These are phyloP conservation scores for Ophiocordyceps australis DNA, from an alignment of 2,329 filamentous ascomycete genomes.

Conservation along the genomic window DNA sequence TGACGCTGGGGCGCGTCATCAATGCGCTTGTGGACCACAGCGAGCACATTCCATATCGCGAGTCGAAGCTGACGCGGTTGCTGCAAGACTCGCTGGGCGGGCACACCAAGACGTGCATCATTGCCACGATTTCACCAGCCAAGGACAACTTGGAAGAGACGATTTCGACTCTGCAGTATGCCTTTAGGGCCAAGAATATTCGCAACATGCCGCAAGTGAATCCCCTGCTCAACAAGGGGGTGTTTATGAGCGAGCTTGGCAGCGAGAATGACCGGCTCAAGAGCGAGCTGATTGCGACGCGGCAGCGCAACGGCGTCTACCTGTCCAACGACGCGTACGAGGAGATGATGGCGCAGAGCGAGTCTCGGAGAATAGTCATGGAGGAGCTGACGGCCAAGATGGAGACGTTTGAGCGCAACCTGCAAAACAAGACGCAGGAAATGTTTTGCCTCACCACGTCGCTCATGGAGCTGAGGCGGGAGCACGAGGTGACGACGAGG, in stretches of 20 bases:
- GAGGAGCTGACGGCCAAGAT: conserved; percentile 89
- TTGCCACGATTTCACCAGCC: conserved; percentile 86
- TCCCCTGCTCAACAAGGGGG: conserved; percentile 82
- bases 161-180: conserved; percentile 94
- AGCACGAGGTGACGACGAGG: conserved; percentile 60
- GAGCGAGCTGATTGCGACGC: conserved; percentile 78
- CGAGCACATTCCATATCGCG: conserved; percentile 76
- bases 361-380: conserved; percentile 75
- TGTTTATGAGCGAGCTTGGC: conserved; percentile 75
- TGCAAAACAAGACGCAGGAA: conserved; percentile 88
- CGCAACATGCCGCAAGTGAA: conserved; percentile 95
- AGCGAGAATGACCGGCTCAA: conserved; percentile 88
- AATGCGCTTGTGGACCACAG: conserved; percentile 87
- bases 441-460: conserved; percentile 71
- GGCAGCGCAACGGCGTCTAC: conserved; percentile 90
- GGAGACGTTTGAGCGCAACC: conserved; percentile 75
- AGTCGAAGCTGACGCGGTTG: conserved; percentile 88
- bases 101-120: conserved; percentile 94
- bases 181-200: conserved; percentile 95
- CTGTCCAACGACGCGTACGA: conserved; percentile 78
- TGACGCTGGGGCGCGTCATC: conserved; percentile 90
- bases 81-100: conserved; percentile 94
- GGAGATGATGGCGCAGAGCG: conserved; percentile 78
- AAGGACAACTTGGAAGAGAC: conserved; percentile 95
- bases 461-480: conserved; percentile 77